Base-by-base conservation (phyloP, 140 eudicot genomes). In the Stevia rebaudiana region DNA sequence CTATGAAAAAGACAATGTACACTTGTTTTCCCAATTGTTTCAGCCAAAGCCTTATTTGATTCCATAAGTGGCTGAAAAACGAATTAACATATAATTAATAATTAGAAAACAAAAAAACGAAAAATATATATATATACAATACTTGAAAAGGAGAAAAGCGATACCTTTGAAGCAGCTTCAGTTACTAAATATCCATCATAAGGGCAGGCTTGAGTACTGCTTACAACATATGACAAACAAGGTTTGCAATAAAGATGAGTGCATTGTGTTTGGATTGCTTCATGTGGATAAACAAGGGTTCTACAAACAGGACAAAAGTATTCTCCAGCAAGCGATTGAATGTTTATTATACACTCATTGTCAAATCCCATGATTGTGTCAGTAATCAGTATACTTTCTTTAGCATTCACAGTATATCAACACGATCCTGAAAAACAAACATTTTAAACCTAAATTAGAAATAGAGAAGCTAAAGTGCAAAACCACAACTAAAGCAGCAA, bases 221-320 rank as follows among this genome's bases (percentile, higher is more conserved):
- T 80, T 54, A 85, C 98, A 60, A 92, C 79, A 69, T 92, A 87
- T 24, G 85, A 47, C 78, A 92, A 74, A 67, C 96, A 92, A 28
- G 96, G 92, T 78, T 88, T 92, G 83, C 98, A 92, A 68, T 85
- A 92, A 4, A 92, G 75, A 78, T 92, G 98, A 63, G 92, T 83
- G 71, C 98, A 92, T 37, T 81, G 96, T 36, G 98, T 53, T 70
- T 92, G 96, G 48, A 88, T 59, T 48, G 98, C 98, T 75, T 92
- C 98, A 63, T 81, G 88, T 22, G 98, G 98, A 74, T 87, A 92
- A 23, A 92, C 95, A 41, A 92, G 98, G 10, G 94, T 86, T 58
- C 95, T 86, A 74, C 98, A 92, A 55, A 92, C 96, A 23, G 98
- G 96, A 71, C 98, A 92, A 63, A 92, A 92, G 78, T 88, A 92